Evolutionary conservation across 257 asterid genomes (phyloP), one percentile per base, ranked within the genome.

Genomic region (Petrea volubilis): DNA sequence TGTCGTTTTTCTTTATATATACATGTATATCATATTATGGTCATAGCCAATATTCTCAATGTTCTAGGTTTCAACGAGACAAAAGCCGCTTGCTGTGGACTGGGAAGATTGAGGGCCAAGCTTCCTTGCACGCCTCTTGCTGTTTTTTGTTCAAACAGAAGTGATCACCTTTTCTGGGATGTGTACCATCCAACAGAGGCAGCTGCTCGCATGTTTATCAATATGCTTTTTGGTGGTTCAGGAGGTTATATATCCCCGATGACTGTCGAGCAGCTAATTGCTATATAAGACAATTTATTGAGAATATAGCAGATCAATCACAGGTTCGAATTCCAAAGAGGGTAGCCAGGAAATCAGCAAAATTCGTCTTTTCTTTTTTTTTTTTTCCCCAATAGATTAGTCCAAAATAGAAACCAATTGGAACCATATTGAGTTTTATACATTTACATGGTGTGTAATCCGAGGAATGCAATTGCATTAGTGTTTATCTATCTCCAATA

Each of bases 1-100:
- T 33, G 3, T 33, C 38, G 3, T 33, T 33, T 33, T 33, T 33
- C 7, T 3, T 7, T 33, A 33, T 33, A 33, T 7, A 33, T 7
- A 33, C 38, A 31, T 2, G 23, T 10, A 51, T 40, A 11, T 11
- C n/a, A 44, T 36, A 17, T 23, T 21, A 41, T 31, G 44, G 49
- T 46, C 4, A 44, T n/a, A 24, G 12, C 50, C 7, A 2, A 7
- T 8, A 28, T 43, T 55, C 18, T 14, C 17, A 66, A 12, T 72
- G 40, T 40, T 51, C 0, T 33, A 92, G 98, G 97, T 50, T 88
- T 90, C 60, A 74, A 40, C 2, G 97, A 86, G 80, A 81, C 71
- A 17, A 89, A 85, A 60, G 74, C 82, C 2, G 96, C 97, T 13
- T 93, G 98, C 72, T 93, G 98, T 52, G 97, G 98, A 60, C 53